Percentiles rank a stretch among this genome's conserved stretches.
These are phyloP conservation scores for Blastobotrys apis DNA, from an alignment of 1,139 yeast genomes.

Conservation along the genomic window DNA sequence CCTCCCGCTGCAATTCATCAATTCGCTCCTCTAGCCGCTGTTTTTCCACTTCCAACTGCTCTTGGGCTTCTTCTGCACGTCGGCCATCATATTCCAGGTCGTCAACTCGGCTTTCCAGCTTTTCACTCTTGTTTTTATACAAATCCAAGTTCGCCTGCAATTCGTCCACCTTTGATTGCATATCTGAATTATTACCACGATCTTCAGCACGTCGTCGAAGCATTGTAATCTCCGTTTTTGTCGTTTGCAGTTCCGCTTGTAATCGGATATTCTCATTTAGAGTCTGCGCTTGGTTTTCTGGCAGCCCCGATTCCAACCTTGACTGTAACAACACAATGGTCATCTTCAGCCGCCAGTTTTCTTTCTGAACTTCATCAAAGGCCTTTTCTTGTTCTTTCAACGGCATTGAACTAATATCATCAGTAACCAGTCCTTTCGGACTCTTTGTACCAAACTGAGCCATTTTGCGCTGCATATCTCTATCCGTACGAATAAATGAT, in stretches of 20 bases:
- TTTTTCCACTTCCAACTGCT: constrained; percentile 7
- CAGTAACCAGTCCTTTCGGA: background rate
- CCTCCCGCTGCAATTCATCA: constrained; percentile 13
- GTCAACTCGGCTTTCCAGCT: constrained; percentile 11
- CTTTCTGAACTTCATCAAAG: constrained; percentile 49
- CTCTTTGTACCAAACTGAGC: background rate
- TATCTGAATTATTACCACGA: background rate
- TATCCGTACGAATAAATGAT: constrained; percentile 4
- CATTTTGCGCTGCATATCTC: constrained; percentile 7
- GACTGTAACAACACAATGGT: constrained; percentile 33
- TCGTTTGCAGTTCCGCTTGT: constrained; percentile 22
- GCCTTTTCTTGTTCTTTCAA: constrained; percentile 33
- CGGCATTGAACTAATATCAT: constrained; percentile 20
- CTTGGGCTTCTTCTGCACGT: constrained; percentile 7
- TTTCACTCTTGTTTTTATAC: constrained; percentile 8
- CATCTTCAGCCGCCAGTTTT: constrained; percentile 59
- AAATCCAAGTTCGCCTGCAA: background rate
- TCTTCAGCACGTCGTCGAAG: constrained; percentile 9
- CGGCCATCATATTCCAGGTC: constrained; percentile 14
- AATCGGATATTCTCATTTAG: constrained; percentile 22
- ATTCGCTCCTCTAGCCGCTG: constrained; percentile 14
- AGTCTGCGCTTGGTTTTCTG: constrained; percentile 20
- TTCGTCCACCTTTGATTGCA: background rate
- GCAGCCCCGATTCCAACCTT: constrained; percentile 16
- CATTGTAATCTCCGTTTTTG: constrained; percentile 19